Conservation (phyloP, 129 eudicot genomes). For the Dittrichia graveolens region DNA sequence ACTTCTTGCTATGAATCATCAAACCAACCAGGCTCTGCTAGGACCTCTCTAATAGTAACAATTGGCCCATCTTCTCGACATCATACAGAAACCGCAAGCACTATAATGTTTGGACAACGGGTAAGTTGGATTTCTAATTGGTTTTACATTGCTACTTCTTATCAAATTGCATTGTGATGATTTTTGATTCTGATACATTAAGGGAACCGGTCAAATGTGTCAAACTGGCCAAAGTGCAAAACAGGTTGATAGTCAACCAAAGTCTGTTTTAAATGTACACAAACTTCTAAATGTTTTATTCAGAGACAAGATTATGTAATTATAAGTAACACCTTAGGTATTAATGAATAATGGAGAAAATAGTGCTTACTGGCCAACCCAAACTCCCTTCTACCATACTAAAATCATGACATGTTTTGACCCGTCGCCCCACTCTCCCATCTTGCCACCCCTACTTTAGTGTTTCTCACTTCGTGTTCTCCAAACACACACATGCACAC, state of each 20-base stretch:
- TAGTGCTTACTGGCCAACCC: background rate
- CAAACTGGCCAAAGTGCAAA: constrained; percentile 4
- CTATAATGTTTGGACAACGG: constrained; percentile 95
- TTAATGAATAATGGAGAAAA: background rate
- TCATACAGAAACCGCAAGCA: constrained; percentile 89
- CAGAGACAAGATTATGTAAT: background rate
- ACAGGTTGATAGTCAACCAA: constrained; percentile 11
- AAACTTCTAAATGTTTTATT: background rate
- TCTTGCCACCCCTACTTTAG: constrained; percentile 3
- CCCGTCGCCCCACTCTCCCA: background rate
- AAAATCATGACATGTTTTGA: background rate
- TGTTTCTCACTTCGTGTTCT: constrained; percentile 9
- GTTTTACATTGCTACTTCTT: constrained; percentile 17
- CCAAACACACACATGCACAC: constrained; percentile 16
- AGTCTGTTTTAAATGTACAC: background rate
- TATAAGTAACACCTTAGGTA: background rate
- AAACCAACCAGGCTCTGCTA: constrained; percentile 74
- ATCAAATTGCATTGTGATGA: background rate
- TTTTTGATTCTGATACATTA: background rate
- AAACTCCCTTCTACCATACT: background rate
- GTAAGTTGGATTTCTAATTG: constrained; percentile 44
- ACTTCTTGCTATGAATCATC: constrained; percentile 26
- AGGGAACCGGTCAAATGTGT: background rate
- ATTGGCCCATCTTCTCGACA: constrained; percentile 89
- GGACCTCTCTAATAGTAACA: constrained; percentile 91